Evolutionary conservation across 805 yeast species (phyloP).

Genomic region (Yamadazyma olivae): DNA sequence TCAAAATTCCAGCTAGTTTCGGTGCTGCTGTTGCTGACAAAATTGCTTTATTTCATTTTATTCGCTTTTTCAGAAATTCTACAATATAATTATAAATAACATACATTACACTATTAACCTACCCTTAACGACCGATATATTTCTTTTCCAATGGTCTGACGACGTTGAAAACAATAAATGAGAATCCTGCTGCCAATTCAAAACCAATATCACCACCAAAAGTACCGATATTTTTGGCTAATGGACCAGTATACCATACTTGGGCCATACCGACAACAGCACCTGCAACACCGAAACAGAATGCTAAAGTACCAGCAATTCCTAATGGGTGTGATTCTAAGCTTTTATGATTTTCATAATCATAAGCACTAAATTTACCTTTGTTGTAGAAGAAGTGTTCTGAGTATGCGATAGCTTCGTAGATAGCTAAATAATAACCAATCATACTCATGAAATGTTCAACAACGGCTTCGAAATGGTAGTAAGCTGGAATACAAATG

Average conservation of each 20-base stretch:
- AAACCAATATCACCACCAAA: conserved; percentile 32
- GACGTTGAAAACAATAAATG: conserved; percentile 25
- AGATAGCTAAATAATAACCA: conserved; percentile 31
- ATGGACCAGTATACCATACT: conserved; percentile 32
- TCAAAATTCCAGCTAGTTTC: too few species aligned
- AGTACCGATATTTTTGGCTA: conserved; percentile 15
- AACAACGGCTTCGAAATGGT: conserved; percentile 27
- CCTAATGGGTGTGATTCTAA: conserved; percentile 25
- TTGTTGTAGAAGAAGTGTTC: conserved; percentile 27
- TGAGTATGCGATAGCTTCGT: conserved; percentile 26
- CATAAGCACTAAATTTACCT: conserved; percentile 23
- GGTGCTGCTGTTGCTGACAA: too few species aligned
- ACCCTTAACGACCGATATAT: conserved; percentile 21
- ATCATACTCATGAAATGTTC: conserved; percentile 30
- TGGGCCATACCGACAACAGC: conserved; percentile 31
- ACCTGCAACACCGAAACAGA: conserved; percentile 28
- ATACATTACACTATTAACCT: neutral
- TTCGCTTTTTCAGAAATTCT: too few species aligned
- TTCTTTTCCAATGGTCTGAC: conserved; percentile 29
- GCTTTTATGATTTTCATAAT: conserved; percentile 22
- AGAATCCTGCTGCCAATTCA: conserved; percentile 24
- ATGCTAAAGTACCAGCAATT: conserved; percentile 26
- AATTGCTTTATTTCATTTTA: too few species aligned
- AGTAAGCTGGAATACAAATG: conserved; percentile 33
- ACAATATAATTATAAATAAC: neutral